Evolutionary conservation across 768 basidiomycete genomes (phyloP).

Genomic region (Flagelloscypha sp.): DNA sequence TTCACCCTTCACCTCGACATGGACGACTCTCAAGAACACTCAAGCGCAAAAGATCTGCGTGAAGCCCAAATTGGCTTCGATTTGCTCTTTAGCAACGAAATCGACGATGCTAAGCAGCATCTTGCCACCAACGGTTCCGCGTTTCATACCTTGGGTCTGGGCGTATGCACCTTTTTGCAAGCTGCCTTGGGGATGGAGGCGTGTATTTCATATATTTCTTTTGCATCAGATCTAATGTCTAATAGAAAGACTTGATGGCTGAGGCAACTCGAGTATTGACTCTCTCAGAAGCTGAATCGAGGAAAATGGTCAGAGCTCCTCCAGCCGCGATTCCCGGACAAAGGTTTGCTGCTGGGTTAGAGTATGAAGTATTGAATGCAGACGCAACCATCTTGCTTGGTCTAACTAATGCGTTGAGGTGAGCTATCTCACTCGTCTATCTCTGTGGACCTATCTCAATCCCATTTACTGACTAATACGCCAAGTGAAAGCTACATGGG

Average conservation of each 20-base stretch:
- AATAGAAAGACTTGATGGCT: conserved; percentile 49
- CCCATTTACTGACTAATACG: conserved; percentile 4
- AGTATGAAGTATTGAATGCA: conserved; percentile 71
- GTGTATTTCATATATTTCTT: conserved; percentile 9
- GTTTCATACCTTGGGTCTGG: conserved; percentile 66
- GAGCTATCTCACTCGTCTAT: conserved; percentile 12
- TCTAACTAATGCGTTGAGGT: conserved; percentile 65
- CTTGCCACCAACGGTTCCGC: conserved; percentile 51
- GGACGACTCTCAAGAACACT: too few species aligned
- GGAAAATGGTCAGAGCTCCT: conserved; percentile 35
- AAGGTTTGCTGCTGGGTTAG: conserved; percentile 53
- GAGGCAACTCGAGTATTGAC: conserved; percentile 53
- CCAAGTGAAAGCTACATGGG: conserved; percentile 71
- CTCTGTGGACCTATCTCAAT: not conserved
- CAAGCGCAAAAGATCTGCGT: too few species aligned
- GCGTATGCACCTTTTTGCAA: conserved; percentile 66
- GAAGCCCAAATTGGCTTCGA: too few species aligned
- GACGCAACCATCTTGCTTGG: conserved; percentile 67
- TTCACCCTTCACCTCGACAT: too few species aligned
- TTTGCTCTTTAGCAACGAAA: conserved; percentile 59
- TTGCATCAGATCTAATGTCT: not conserved
- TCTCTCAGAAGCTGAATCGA: conserved; percentile 52
- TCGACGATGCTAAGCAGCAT: conserved; percentile 41
- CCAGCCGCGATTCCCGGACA: conserved; percentile 24
- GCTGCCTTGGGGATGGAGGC: conserved; percentile 82